A percentile compares a stretch with the other conserved stretches of the same genome.
Evolutionary conservation across 441 rosid genomes (phyloP).

Genomic region (Codiaeum variegatum): DNA sequence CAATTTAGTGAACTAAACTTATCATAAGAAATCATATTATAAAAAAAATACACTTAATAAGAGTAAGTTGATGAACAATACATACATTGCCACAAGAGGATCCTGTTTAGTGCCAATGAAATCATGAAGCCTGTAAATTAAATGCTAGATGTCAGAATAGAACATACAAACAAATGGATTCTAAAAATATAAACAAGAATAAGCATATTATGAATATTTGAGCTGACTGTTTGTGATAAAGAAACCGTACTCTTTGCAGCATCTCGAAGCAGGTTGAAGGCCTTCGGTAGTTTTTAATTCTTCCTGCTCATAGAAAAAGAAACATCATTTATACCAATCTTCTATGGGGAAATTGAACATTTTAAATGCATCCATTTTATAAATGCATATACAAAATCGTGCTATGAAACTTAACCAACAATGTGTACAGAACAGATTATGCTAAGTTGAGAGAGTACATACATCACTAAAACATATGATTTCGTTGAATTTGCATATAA

Average conservation of each 20-base stretch:
- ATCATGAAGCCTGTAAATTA: conserved; percentile 44
- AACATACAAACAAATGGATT: background rate
- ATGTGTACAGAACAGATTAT: background rate
- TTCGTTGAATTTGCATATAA: too few relatives aligned
- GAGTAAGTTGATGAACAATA: background rate
- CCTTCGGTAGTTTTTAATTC: conserved; percentile 44
- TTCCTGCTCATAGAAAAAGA: conserved; percentile 34
- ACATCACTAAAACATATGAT: background rate
- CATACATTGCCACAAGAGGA: conserved; percentile 36
- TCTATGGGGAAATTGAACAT: background rate
- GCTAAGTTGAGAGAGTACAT: background rate
- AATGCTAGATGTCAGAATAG: background rate
- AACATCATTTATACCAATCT: background rate
- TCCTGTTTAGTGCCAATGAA: conserved; percentile 35
- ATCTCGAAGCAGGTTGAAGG: conserved; percentile 40
- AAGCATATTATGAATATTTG: background rate
- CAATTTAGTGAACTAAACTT: background rate
- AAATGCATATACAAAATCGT: background rate
- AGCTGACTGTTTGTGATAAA: background rate
- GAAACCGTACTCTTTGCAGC: conserved; percentile 56
- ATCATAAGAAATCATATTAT: background rate
- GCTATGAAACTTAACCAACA: background rate
- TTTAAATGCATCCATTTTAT: background rate
- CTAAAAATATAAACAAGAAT: background rate
- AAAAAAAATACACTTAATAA: background rate